Evolutionary conservation across 768 basidiomycete genomes (phyloP).

Genomic region (Mycena amicta): DNA sequence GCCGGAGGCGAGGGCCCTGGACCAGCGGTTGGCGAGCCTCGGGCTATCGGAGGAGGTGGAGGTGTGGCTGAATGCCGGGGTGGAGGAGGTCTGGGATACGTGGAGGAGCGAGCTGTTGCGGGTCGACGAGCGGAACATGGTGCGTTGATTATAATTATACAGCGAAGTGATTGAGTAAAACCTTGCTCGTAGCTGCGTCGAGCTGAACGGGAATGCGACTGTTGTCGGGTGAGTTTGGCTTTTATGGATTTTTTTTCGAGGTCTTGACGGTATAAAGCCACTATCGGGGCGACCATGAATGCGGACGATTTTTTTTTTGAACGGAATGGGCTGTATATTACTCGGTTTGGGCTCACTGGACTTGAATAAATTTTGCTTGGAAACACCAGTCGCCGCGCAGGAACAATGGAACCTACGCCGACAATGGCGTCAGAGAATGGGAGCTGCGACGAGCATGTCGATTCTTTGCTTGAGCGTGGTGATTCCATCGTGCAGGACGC

Average conservation of each 20-base stretch:
- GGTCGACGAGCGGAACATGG: neutral
- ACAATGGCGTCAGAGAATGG: constrained; percentile 8
- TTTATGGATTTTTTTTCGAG: too few species aligned
- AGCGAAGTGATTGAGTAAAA: neutral
- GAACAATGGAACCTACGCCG: too few species aligned
- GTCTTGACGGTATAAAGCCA: too few species aligned
- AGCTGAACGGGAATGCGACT: neutral
- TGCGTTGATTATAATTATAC: neutral
- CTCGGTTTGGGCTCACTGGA: too few species aligned
- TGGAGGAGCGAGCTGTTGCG: neutral
- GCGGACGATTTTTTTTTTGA: too few species aligned
- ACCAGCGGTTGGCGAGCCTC: neutral
- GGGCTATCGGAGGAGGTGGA: neutral
- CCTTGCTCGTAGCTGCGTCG: neutral
- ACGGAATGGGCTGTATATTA: too few species aligned
- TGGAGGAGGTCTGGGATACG: neutral
- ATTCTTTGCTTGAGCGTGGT: neutral
- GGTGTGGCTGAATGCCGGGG: neutral
- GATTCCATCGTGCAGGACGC: constrained; percentile 7
- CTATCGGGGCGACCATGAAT: too few species aligned
- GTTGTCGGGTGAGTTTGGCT: neutral
- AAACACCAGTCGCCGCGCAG: too few species aligned
- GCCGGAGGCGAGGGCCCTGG: neutral
- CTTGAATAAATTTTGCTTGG: too few species aligned
- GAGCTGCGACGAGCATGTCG: constrained; percentile 2